phyloP scores from a whole-genome alignment of 768 basidiomycete genomes.

The Suillus americanus region DNA sequence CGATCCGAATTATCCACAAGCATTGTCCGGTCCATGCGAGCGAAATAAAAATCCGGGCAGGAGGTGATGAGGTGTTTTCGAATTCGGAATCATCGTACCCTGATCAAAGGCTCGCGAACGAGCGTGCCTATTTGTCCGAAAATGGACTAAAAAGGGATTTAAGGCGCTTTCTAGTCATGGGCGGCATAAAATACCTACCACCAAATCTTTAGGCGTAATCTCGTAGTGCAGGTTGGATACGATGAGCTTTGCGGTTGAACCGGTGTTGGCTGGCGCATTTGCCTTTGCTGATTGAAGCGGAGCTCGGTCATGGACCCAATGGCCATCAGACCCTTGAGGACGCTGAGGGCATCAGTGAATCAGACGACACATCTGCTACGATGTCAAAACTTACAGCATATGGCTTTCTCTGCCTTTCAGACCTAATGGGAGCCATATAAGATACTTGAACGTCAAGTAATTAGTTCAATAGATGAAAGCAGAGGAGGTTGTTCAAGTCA shows the following conservation, averaged over 20 bases:
- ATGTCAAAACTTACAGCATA: constrained; percentile 35
- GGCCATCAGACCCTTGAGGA: constrained; percentile 57
- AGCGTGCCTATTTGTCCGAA: constrained; percentile 93
- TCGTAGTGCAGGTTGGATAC: constrained; percentile 93
- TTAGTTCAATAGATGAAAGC: not conserved
- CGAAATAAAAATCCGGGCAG: constrained; percentile 28
- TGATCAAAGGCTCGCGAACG: constrained; percentile 88
- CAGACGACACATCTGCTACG: constrained; percentile 1
- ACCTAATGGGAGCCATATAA: constrained; percentile 25
- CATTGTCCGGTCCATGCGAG: constrained; percentile 29
- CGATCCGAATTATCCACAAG: constrained; percentile 28
- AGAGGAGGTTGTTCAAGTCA: not conserved
- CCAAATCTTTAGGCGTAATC: constrained; percentile 83
- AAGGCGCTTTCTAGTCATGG: constrained; percentile 5
- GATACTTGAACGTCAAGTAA: not conserved
- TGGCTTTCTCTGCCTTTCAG: constrained; percentile 40
- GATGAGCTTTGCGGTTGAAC: constrained; percentile 57
- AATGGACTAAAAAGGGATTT: constrained; percentile 55
- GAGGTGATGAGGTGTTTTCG: constrained; percentile 33
- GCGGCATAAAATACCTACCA: constrained; percentile 49
- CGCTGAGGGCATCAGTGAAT: constrained; percentile 43
- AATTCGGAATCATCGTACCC: constrained; percentile 75
- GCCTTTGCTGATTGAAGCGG: constrained; percentile 37
- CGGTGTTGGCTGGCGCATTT: constrained; percentile 22
- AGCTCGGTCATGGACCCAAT: constrained; percentile 79